A percentile compares a stretch with the other conserved stretches of the same genome.
These are phyloP conservation scores for Annulohypoxylon nitens DNA, from an alignment of 495 filamentous ascomycete species.

Conservation along the genomic window DNA sequence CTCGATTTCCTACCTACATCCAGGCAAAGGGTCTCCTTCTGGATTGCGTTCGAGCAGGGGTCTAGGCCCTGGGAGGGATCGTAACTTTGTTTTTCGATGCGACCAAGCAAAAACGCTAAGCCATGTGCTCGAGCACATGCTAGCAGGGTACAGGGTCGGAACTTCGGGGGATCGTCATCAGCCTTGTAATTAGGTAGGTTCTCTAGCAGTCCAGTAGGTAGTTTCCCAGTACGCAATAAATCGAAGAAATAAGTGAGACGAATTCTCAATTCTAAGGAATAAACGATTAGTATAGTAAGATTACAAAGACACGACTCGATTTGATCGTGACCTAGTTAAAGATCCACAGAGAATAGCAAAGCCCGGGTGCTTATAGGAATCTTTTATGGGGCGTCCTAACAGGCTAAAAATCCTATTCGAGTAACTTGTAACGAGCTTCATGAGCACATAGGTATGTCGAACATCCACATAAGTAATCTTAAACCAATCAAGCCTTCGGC, in stretches of 20 bases:
- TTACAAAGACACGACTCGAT: constrained; percentile 10
- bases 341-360: neutral
- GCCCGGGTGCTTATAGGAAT: neutral
- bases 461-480: neutral
- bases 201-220: neutral
- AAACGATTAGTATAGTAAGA: constrained; percentile 14
- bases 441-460: neutral
- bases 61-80: neutral
- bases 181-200: constrained; percentile 18
- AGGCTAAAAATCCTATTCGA: constrained; percentile 10
- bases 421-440: constrained; percentile 1
- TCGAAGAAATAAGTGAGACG: constrained; percentile 12
- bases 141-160: constrained; percentile 11
- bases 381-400: neutral
- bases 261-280: neutral
- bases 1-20: neutral
- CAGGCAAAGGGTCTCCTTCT: constrained; percentile 5
- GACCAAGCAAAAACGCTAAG: neutral
- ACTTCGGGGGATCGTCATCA: constrained; percentile 5
- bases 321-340: constrained; percentile 1
- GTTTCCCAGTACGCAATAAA: neutral
- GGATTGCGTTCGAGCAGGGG: neutral
- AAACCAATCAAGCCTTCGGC: neutral
- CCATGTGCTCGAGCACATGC: constrained; percentile 34
- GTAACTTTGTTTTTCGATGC: constrained; percentile 11